Percentiles rank a stretch among this genome's conserved stretches.
These are phyloP conservation scores for Colletotrichum ledebouriae DNA, from an alignment of 2,329 filamentous ascomycete species.

Conservation along the genomic window DNA sequence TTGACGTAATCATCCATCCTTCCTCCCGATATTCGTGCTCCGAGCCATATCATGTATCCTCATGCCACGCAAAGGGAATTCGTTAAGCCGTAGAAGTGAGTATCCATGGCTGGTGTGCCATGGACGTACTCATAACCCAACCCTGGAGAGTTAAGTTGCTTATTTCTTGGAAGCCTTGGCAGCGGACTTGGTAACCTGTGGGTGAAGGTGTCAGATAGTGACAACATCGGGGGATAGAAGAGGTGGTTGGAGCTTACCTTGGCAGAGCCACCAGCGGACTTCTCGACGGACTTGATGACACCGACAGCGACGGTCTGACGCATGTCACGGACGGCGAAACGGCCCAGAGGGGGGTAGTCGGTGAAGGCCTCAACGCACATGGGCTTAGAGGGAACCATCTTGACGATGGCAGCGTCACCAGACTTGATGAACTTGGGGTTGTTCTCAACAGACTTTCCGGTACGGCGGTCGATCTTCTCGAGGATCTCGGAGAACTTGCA, in stretches of 20 bases:
- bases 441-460: constrained; percentile 95
- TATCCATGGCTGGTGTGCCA: constrained; percentile 33
- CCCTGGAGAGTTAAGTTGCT: constrained; percentile 50
- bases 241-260: constrained; percentile 63
- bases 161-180: constrained; percentile 84
- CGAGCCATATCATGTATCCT: constrained; percentile 57
- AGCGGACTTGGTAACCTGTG: constrained; percentile 74
- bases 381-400: constrained; percentile 99
- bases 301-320: constrained; percentile 89
- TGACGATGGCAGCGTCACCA: constrained; percentile 99
- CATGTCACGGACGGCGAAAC: constrained; percentile 99
- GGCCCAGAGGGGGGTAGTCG: constrained; percentile 98
- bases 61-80: constrained; percentile 59
- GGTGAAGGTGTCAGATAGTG: constrained; percentile 7
- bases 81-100: constrained; percentile 62
- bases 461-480: constrained; percentile 99
- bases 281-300: constrained; percentile 92
- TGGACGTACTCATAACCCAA: constrained; percentile 38
- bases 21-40: constrained; percentile 60
- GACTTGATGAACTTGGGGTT: constrained; percentile 99
- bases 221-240: constrained; percentile 42
- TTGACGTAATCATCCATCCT: constrained; percentile 53
- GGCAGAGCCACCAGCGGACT: constrained; percentile 67
- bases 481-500: constrained; percentile 99
- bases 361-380: constrained; percentile 99